These are phyloP conservation scores for Flagelloscypha sp. DNA, from an alignment of 768 basidiomycete species.

Conservation along the genomic window DNA sequence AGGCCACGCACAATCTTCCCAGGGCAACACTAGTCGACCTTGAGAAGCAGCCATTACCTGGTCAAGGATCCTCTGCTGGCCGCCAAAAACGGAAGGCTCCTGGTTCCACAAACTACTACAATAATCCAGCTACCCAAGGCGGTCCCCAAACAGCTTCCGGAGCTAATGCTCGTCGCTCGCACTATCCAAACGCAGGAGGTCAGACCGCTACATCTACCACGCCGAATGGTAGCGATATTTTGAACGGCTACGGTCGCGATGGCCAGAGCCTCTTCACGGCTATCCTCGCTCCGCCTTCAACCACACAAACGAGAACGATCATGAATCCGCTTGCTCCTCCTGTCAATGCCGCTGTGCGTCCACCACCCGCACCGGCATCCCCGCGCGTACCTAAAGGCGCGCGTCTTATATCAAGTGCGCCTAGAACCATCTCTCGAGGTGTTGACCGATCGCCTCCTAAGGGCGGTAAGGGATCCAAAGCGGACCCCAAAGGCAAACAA, in stretches of 20 bases:
- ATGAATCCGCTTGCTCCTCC: conserved; percentile 68
- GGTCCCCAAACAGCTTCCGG: conserved; percentile 22
- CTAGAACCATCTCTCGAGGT: no score
- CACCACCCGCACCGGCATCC: conserved; percentile 37
- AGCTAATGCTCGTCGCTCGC: conserved; percentile 29
- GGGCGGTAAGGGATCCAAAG: conserved; percentile 32
- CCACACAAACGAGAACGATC: conserved; percentile 72
- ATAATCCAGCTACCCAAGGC: conserved; percentile 45
- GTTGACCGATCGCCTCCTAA: no score
- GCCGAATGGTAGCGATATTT: conserved; percentile 23
- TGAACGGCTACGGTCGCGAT: conserved; percentile 27
- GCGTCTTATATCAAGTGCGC: no score
- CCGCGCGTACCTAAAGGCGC: conserved; percentile 36
- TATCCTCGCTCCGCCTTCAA: conserved; percentile 68
- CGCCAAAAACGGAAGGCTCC: conserved; percentile 17
- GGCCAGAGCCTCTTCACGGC: conserved; percentile 63
- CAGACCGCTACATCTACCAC: conserved; percentile 18
- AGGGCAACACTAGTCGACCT: conserved; percentile 62
- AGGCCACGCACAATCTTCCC: conserved; percentile 66
- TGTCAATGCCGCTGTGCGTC: conserved; percentile 42
- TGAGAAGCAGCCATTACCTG: conserved; percentile 48
- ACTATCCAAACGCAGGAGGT: conserved; percentile 24
- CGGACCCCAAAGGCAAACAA: conserved; percentile 41
- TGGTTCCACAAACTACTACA: conserved; percentile 39
- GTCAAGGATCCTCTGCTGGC: conserved; percentile 37